phyloP scores from a whole-genome alignment of 306 rosid genomes.

The Datisca glomerata region DNA sequence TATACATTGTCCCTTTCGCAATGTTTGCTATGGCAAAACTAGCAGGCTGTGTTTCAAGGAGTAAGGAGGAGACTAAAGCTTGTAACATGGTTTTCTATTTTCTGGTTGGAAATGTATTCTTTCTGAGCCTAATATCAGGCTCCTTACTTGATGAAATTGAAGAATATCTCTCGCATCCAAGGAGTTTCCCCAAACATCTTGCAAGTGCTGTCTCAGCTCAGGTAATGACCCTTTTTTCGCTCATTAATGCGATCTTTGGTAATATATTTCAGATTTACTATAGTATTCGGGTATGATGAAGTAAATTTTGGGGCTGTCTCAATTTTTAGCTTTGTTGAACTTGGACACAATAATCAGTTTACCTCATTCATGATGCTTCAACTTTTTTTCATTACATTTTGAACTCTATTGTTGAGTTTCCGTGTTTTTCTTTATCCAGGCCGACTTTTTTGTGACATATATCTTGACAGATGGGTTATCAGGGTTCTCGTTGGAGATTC shows the following conservation, averaged over 20 bases:
- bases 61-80: conserved; percentile 86
- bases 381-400: too few species aligned
- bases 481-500: conserved; percentile 83
- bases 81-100: conserved; percentile 94
- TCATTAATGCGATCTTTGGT: conserved; percentile 4
- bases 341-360: too few species aligned
- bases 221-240: conserved; percentile 33
- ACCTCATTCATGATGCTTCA: too few species aligned
- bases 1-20: conserved; percentile 68
- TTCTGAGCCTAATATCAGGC: conserved; percentile 77
- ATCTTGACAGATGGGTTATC: conserved; percentile 78
- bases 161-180: conserved; percentile 51
- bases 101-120: conserved; percentile 84
- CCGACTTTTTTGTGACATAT: conserved; percentile 88
- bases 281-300: not conserved
- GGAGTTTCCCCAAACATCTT: conserved; percentile 50
- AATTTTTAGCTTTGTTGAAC: too few species aligned
- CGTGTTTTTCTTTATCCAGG: conserved; percentile 48
- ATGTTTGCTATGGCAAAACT: conserved; percentile 82
- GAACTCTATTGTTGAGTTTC: too few species aligned
- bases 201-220: conserved; percentile 76
- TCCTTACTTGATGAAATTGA: conserved; percentile 78
- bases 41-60: conserved; percentile 65
- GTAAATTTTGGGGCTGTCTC: not conserved
- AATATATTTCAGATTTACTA: not conserved